Percentiles rank a stretch among this genome's conserved stretches.
Evolutionary conservation across 805 yeast genomes (phyloP).

Genomic region (Candida endomychidarum): DNA sequence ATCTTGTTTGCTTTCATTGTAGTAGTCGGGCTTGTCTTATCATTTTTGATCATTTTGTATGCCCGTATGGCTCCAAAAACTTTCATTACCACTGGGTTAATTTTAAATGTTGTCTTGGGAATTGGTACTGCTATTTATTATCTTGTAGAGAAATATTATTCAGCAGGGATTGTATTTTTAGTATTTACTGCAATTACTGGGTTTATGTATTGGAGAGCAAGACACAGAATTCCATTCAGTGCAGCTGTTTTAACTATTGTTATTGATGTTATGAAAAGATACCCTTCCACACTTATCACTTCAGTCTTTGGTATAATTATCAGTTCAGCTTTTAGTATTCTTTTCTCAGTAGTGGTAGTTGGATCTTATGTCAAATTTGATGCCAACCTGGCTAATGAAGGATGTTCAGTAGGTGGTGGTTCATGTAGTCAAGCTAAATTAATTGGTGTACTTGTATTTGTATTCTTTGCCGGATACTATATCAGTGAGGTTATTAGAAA

Average conservation of each 20-base stretch:
- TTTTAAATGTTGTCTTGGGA: constrained; percentile 65
- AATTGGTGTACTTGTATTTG: constrained; percentile 68
- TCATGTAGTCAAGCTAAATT: constrained; percentile 56
- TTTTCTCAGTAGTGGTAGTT: constrained; percentile 67
- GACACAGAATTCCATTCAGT: constrained; percentile 71
- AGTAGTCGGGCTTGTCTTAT: constrained; percentile 57
- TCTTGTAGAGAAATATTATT: constrained; percentile 64
- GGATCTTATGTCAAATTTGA: constrained; percentile 79
- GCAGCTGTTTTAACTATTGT: constrained; percentile 67
- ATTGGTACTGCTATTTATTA: constrained; percentile 77
- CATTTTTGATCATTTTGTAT: constrained; percentile 53
- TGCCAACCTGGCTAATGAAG: constrained; percentile 51
- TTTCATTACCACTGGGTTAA: constrained; percentile 68
- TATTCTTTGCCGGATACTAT: constrained; percentile 80
- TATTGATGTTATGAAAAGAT: constrained; percentile 72
- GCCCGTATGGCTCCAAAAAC: constrained; percentile 66
- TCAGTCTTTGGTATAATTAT: constrained; percentile 60
- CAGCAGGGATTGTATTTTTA: constrained; percentile 76
- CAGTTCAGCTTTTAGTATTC: constrained; percentile 60
- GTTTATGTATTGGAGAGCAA: constrained; percentile 70
- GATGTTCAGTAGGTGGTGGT: constrained; percentile 55
- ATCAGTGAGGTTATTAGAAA: constrained; percentile 81
- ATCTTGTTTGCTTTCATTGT: constrained; percentile 67
- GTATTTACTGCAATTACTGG: constrained; percentile 65
- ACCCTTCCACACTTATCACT: constrained; percentile 67